phyloP scores from a whole-genome alignment of 805 yeast species.

The Ogataea neopini region DNA sequence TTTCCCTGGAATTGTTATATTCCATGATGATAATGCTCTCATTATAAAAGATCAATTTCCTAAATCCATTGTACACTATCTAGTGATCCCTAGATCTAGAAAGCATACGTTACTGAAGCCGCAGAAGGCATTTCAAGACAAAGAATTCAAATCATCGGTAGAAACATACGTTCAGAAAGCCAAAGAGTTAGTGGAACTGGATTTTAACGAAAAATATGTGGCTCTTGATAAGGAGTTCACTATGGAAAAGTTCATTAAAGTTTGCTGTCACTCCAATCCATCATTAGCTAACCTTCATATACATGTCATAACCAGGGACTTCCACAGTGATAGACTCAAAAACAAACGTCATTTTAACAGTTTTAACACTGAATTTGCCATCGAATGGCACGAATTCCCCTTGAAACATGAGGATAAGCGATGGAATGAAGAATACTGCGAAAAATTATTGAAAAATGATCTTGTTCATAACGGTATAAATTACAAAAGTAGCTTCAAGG shows the following conservation, averaged over 20 bases:
- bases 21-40: conserved; percentile 51
- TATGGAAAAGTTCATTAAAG: conserved; percentile 39
- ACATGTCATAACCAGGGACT: conserved; percentile 70
- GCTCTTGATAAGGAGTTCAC: conserved; percentile 10
- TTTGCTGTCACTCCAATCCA: conserved; percentile 73
- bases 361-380: conserved; percentile 66
- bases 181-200: conserved; percentile 21
- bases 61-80: conserved; percentile 59
- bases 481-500: conserved; percentile 43
- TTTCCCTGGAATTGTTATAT: conserved; percentile 41
- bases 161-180: conserved; percentile 41
- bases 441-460: conserved; percentile 32
- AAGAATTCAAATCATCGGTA: conserved; percentile 32
- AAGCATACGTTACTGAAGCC: conserved; percentile 51
- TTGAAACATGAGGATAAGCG: conserved; percentile 41
- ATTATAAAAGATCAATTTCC: conserved; percentile 64
- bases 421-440: conserved; percentile 38
- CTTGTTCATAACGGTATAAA: conserved; percentile 42
- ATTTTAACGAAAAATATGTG: conserved; percentile 19
- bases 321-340: conserved; percentile 54
- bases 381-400: conserved; percentile 52
- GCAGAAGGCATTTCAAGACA: conserved; percentile 44
- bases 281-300: conserved; percentile 69
- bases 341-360: conserved; percentile 69
- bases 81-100: conserved; percentile 56